Percentiles rank a stretch among this genome's conserved stretches.
phyloP scores from a whole-genome alignment of 805 yeast species.

The Middelhovenomyces tepae region DNA sequence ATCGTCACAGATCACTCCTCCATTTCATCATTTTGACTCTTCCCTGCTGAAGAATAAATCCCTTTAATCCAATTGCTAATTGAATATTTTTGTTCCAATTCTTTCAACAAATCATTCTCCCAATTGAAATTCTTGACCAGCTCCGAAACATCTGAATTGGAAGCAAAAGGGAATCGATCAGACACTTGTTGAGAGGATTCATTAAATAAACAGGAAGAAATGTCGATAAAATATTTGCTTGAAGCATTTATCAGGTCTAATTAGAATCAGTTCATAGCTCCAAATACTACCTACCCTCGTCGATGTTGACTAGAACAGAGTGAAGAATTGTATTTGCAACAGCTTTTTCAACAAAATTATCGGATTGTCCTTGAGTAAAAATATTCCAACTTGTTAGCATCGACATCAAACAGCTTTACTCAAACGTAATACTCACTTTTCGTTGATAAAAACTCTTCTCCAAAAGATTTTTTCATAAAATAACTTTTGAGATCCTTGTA shows the following conservation, averaged over 20 bases:
- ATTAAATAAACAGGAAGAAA: too few species aligned
- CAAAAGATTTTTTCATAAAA: constrained; percentile 39
- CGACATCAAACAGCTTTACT: too few species aligned
- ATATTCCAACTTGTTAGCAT: too few species aligned
- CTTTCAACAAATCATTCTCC: constrained; percentile 2
- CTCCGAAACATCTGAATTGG: constrained; percentile 3
- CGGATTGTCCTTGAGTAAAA: constrained; percentile 31
- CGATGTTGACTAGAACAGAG: too few species aligned
- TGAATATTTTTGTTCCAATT: constrained; percentile 5
- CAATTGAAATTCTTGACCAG: constrained; percentile 7
- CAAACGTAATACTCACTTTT: constrained; percentile 28
- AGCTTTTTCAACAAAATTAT: constrained; percentile 33
- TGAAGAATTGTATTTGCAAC: constrained; percentile 37
- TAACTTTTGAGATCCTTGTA: constrained; percentile 24
- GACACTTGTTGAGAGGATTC: constrained; percentile 2
- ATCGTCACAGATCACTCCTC: constrained; percentile 3
- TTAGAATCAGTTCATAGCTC: too few species aligned
- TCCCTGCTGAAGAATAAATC: constrained; percentile 18
- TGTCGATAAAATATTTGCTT: too few species aligned
- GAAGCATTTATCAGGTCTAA: too few species aligned
- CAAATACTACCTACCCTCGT: too few species aligned
- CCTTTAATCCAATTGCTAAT: constrained; percentile 16
- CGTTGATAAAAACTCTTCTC: constrained; percentile 48
- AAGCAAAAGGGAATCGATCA: constrained; percentile 12
- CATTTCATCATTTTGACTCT: constrained; percentile 16